These are phyloP conservation scores for Kurtzmaniella natalensis DNA, from an alignment of 1,139 yeast genomes.

Conservation along the genomic window DNA sequence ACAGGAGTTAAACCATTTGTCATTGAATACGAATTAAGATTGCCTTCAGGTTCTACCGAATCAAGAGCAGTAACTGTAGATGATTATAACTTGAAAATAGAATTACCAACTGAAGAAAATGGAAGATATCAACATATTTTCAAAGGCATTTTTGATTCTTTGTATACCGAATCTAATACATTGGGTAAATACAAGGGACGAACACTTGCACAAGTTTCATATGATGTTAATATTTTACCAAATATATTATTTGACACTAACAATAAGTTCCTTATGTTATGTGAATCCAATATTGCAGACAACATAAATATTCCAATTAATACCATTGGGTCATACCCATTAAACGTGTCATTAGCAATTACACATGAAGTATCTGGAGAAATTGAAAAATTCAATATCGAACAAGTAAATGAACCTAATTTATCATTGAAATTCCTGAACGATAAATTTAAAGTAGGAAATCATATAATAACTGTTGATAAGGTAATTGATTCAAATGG, in stretches of 20 bases:
- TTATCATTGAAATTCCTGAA: constrained; percentile 12
- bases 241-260: constrained; percentile 44
- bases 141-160: constrained; percentile 60
- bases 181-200: constrained; percentile 12
- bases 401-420: constrained; percentile 9
- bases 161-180: constrained; percentile 49
- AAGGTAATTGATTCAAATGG: constrained; percentile 67
- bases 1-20: constrained; percentile 71
- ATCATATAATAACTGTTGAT: constrained; percentile 54
- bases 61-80: constrained; percentile 29
- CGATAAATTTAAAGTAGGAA: constrained; percentile 28
- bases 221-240: constrained; percentile 62
- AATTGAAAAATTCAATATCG: constrained; percentile 10
- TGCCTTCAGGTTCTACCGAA: constrained; percentile 53
- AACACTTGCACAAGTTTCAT: constrained; percentile 45
- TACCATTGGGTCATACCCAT: constrained; percentile 63
- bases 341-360: constrained; percentile 48
- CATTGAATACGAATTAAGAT: constrained; percentile 59
- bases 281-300: constrained; percentile 42
- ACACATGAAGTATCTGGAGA: constrained; percentile 33
- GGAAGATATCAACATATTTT: constrained; percentile 66
- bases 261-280: constrained; percentile 49
- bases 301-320: constrained; percentile 54
- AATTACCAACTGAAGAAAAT: constrained; percentile 30
- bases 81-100: constrained; percentile 20